phyloP scores from a whole-genome alignment of 129 eudicot genomes.

The Glebionis coronaria region DNA sequence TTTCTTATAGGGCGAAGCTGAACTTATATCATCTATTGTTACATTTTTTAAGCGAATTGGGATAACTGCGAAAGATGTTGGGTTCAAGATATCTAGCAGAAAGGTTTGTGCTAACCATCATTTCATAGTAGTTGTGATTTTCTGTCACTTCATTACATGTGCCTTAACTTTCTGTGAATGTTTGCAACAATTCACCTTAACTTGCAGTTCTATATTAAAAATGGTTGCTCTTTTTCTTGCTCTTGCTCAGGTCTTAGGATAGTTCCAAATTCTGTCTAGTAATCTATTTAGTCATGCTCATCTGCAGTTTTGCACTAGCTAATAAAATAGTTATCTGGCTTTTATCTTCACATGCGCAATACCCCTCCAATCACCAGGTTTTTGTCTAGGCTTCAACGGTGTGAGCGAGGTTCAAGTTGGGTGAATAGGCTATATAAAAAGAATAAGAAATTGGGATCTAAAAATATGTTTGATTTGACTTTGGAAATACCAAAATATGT shows the following conservation, averaged over 20 bases:
- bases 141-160: constrained; percentile 7
- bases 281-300: constrained; percentile 4
- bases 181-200: background rate
- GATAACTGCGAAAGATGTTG: constrained; percentile 89
- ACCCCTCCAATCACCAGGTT: too few species aligned
- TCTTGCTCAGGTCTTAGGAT: background rate
- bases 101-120: constrained; percentile 50
- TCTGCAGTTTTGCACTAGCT: too few species aligned
- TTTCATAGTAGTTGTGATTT: constrained; percentile 1
- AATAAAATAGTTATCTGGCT: too few species aligned
- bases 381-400: too few species aligned
- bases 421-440: too few species aligned
- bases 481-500: too few species aligned
- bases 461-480: too few species aligned
- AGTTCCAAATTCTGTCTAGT: background rate
- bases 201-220: too few species aligned
- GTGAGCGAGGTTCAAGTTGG: too few species aligned
- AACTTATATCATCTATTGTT: constrained; percentile 89
- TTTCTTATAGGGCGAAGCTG: constrained; percentile 82
- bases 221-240: too few species aligned
- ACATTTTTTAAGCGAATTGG: constrained; percentile 94
- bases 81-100: constrained; percentile 92
- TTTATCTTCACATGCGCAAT: too few species aligned
- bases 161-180: constrained; percentile 4
- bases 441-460: too few species aligned